Base-by-base conservation (phyloP, 805 yeast species). In the Monosporozyma servazzii region DNA sequence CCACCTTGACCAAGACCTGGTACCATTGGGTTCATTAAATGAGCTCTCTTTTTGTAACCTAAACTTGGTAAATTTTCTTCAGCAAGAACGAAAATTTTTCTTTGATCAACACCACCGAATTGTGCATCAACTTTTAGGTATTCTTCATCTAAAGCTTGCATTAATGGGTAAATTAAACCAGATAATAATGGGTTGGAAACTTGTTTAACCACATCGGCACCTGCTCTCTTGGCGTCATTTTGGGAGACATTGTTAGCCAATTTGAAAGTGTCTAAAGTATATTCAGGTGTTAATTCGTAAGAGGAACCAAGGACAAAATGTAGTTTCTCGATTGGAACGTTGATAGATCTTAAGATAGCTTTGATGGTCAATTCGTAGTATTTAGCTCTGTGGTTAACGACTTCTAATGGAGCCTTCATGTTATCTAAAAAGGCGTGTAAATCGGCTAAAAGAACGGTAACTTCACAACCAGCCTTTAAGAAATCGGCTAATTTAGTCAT, bases 121-220 rank as follows among this genome's bases (percentile, higher is more conserved):
- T 93, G 99, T 23, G 80, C 96, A 69, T 93, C 99, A 40, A 80
- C 88, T 30, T 76, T 85, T 64, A 93, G 78, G 69, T 84, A 83
- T 65, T 93, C 84, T 71, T 93, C 99, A 69, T 93, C 99, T 53
- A 93, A 77, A 6, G 97, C 97, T 74, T 93, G 99, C 99, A 93
- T 93, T 66, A 95, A 79, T 51, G 99, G 99, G 71, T 93, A 93
- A 60, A 93, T 88, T 68, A 93, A 79, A 8, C 99, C 99, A 41
- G 91, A 81, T 53, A 93, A 78, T 58, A 89, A 78, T 40, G 99
- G 99, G 70, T 90, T 90, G 37, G 88, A 82, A 46, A 90, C 97
- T 74, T 93, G 99, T 68, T 93, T 93, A 56, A 93, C 99, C 51
- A 93, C 99, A 71, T 93, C 99, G 10, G 99, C 98, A 68, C 99